Percentiles rank a stretch among this genome's conserved stretches.
These are phyloP conservation scores for Trichoderma parareesei DNA, from an alignment of 495 filamentous ascomycete genomes.

Conservation along the genomic window DNA sequence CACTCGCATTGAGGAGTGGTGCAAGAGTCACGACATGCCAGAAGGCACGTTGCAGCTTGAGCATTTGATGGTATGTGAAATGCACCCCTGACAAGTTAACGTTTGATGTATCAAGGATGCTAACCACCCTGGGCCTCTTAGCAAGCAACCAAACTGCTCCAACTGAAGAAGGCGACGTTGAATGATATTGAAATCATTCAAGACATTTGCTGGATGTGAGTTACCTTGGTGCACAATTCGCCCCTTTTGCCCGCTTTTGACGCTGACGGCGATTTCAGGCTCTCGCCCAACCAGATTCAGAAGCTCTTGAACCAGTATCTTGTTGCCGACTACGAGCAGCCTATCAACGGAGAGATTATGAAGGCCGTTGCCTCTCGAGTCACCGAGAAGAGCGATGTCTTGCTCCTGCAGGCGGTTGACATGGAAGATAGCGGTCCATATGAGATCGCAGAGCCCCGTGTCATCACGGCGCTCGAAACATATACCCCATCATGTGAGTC, in stretches of 20 bases:
- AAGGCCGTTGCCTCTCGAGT: conserved; percentile 96
- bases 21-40: conserved; percentile 99
- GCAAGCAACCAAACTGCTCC: conserved; percentile 98
- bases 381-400: conserved; percentile 95
- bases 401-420: conserved; percentile 86
- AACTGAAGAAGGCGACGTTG: conserved; percentile 97
- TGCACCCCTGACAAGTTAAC: not conserved
- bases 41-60: conserved; percentile 96
- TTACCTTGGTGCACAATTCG: conserved; percentile 14
- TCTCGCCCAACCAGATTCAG: conserved; percentile 97
- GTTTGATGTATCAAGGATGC: not conserved
- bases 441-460: conserved; percentile 93
- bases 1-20: conserved; percentile 99
- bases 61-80: conserved; percentile 77
- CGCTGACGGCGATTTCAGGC: conserved; percentile 42
- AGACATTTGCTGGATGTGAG: conserved; percentile 99
- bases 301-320: conserved; percentile 98
- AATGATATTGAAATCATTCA: conserved; percentile 99
- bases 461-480: conserved; percentile 93
- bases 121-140: conserved; percentile 30
- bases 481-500: conserved; percentile 90
- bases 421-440: conserved; percentile 99
- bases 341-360: conserved; percentile 99
- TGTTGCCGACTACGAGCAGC: conserved; percentile 97
- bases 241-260: no score